phyloP scores from a whole-genome alignment of 768 basidiomycete genomes.

The Clavulina sp. region DNA sequence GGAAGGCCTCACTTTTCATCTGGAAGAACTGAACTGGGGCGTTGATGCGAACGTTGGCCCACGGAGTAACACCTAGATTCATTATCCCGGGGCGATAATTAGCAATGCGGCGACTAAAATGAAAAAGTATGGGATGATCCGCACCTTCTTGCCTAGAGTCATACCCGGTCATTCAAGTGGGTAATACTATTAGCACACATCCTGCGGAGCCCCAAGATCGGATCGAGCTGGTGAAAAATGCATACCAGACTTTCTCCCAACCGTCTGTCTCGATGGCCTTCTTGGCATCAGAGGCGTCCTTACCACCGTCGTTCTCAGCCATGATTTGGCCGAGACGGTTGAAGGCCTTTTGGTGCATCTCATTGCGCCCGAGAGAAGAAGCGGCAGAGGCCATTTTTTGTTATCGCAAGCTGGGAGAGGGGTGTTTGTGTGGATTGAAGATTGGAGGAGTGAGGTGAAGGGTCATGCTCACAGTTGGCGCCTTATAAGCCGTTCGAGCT shows the following conservation, averaged over 20 bases:
- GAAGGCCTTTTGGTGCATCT: neutral
- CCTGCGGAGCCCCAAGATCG: no score
- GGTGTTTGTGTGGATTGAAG: no score
- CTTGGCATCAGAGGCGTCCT: neutral
- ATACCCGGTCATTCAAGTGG: no score
- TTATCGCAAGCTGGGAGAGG: no score
- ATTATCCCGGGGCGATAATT: conserved; percentile 49
- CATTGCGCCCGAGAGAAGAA: no score
- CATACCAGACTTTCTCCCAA: conserved; percentile 15
- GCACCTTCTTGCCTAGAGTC: neutral
- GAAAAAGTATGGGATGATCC: neutral
- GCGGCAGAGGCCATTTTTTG: no score
- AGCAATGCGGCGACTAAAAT: conserved; percentile 20
- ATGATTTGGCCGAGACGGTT: neutral
- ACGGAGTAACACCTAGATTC: conserved; percentile 37
- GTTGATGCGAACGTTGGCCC: conserved; percentile 24
- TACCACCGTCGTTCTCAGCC: neutral
- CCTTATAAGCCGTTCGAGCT: no score
- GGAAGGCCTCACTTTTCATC: conserved; percentile 28
- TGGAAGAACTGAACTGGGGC: conserved; percentile 16
- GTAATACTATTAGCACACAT: no score
- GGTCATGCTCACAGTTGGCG: no score
- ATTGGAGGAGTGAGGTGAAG: no score
- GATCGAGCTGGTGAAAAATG: neutral
- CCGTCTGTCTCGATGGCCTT: conserved; percentile 4